Evolutionary conservation across 345 rosid species (phyloP).

Genomic region (Corchorus olitorius): DNA sequence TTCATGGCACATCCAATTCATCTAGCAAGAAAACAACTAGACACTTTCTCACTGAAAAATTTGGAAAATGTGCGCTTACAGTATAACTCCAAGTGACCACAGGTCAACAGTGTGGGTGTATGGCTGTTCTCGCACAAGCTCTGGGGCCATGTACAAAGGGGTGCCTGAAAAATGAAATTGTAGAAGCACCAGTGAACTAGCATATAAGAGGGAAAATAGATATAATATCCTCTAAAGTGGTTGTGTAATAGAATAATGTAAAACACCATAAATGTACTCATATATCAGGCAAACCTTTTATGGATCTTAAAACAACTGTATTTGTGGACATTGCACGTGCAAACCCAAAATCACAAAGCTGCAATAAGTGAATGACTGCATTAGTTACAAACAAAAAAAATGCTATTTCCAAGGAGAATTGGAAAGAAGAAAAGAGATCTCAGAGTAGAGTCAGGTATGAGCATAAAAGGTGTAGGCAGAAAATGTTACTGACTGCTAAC

Average conservation of each 20-base stretch:
- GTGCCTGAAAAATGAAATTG: conserved; percentile 66
- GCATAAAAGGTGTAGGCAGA: background rate
- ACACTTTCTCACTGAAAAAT: background rate
- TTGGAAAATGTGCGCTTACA: conserved; percentile 51
- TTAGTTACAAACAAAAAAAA: conserved; percentile 5
- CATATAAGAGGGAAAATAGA: background rate
- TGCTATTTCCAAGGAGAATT: background rate
- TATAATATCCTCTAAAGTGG: background rate
- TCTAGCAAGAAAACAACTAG: conserved; percentile 1
- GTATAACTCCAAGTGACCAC: conserved; percentile 99
- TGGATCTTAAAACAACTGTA: conserved; percentile 93
- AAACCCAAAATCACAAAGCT: conserved; percentile 99
- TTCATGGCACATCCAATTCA: background rate
- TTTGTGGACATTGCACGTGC: conserved; percentile 99
- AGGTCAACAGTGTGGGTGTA: conserved; percentile 97
- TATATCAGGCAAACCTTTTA: conserved; percentile 62
- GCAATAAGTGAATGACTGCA: conserved; percentile 27
- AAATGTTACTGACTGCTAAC: background rate
- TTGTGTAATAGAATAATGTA: conserved; percentile 6
- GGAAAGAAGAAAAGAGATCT: background rate
- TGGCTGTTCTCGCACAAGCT: conserved; percentile 94
- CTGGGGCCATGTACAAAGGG: conserved; percentile 99
- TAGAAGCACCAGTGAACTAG: background rate
- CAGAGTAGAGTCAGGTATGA: background rate
- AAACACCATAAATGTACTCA: background rate